These are phyloP conservation scores for Trypanosomatidae sp. DNA, from an alignment of 208 protist species.

Conservation along the genomic window DNA sequence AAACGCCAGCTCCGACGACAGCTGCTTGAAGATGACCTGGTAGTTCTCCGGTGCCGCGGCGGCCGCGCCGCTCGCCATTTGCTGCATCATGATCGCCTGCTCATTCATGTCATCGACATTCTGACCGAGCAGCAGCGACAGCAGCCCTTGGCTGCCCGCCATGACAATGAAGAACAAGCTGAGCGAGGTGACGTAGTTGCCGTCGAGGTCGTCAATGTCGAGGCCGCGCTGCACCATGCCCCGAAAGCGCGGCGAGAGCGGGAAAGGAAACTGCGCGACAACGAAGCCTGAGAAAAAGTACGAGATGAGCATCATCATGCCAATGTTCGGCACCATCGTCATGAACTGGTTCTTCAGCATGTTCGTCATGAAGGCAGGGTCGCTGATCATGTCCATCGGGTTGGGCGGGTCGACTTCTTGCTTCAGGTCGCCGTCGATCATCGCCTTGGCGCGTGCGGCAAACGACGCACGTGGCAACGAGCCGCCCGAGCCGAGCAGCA, in stretches of 20 bases:
- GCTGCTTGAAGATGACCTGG: slow-evolving; percentile 64
- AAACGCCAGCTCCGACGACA: slow-evolving; percentile 61
- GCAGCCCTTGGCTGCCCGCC: slow-evolving; percentile 89
- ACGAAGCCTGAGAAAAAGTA: slow-evolving; percentile 96
- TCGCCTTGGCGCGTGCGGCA: slow-evolving; percentile 30
- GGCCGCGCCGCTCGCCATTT: slow-evolving; percentile 24
- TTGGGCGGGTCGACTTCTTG: slow-evolving; percentile 60
- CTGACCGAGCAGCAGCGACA: slow-evolving; percentile 86
- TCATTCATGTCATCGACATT: slow-evolving; percentile 30
- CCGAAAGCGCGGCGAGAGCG: slow-evolving; percentile 85
- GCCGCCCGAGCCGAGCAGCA: slow-evolving; percentile 31
- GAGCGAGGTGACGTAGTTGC: slow-evolving; percentile 92
- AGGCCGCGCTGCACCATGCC: slow-evolving; percentile 94
- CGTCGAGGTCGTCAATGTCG: slow-evolving; percentile 89
- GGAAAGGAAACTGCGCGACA: slow-evolving; percentile 93
- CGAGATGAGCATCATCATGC: slow-evolving; percentile 93
- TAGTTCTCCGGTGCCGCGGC: slow-evolving; percentile 59
- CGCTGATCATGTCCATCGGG: slow-evolving; percentile 88
- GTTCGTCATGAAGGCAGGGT: slow-evolving; percentile 86
- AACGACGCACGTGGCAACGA: slow-evolving; percentile 51
- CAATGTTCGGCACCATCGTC: slow-evolving; percentile 89
- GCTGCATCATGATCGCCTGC: slow-evolving; percentile 22
- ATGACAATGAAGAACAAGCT: slow-evolving; percentile 95
- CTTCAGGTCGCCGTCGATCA: slow-evolving; percentile 34
- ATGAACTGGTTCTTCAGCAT: slow-evolving; percentile 94